Evolutionary conservation across 1,139 yeast species (phyloP).

Genomic region (Taphrina deformans): DNA sequence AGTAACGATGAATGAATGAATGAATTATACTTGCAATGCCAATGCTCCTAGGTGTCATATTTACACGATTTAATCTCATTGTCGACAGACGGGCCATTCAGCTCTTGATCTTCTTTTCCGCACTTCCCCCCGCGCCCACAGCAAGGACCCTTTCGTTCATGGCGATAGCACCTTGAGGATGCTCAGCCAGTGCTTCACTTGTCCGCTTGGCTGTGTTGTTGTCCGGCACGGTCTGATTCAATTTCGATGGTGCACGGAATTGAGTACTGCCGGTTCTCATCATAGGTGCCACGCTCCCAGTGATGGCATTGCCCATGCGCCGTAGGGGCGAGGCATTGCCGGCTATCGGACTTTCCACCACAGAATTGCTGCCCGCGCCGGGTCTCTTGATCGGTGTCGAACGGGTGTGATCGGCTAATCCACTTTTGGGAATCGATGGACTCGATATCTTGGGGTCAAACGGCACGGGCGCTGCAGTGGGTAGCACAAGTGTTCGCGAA

Average conservation of each 20-base stretch:
- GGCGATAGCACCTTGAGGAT: conserved; percentile 19
- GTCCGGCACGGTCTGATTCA: conserved; percentile 3
- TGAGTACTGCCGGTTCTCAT: conserved; percentile 19
- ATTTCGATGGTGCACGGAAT: conserved; percentile 21
- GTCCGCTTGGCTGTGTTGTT: conserved; percentile 11
- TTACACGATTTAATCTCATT: too few species aligned
- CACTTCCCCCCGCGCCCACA: not conserved
- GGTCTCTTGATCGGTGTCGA: conserved; percentile 36
- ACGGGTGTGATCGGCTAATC: conserved; percentile 4
- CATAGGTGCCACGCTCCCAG: not conserved
- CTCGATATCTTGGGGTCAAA: conserved; percentile 24
- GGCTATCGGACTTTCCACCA: conserved; percentile 7
- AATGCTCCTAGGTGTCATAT: not conserved
- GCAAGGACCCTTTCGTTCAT: conserved; percentile 18
- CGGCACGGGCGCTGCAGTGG: conserved; percentile 16
- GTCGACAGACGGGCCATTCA: too few species aligned
- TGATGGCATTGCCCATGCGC: conserved; percentile 6
- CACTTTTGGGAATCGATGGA: conserved; percentile 26
- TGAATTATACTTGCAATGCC: conserved; percentile 2
- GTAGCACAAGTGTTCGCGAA: conserved; percentile 18
- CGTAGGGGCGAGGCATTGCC: conserved; percentile 20
- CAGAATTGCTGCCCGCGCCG: conserved; percentile 18
- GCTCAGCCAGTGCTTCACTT: conserved; percentile 29
- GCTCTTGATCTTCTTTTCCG: conserved; percentile 12
- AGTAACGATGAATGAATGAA: not conserved